Evolutionary conservation across 129 eudicot genomes (phyloP).

Genomic region (Mikania micrantha): DNA sequence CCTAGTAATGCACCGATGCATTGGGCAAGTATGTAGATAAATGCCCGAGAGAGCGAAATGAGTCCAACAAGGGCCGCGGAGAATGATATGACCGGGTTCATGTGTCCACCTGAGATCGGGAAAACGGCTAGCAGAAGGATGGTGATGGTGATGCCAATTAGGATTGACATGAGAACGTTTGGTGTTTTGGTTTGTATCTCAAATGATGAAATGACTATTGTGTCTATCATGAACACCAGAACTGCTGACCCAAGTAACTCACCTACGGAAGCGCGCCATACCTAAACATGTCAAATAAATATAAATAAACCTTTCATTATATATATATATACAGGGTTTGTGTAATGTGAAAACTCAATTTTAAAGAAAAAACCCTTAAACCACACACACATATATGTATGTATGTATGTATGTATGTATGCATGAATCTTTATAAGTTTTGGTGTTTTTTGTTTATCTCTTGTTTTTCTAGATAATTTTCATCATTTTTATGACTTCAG

Average conservation of each 20-base stretch:
- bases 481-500: too few relatives aligned
- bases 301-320: not conserved
- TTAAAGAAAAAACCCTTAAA: too few relatives aligned
- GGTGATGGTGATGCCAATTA: conserved; percentile 40
- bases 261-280: conserved; percentile 74
- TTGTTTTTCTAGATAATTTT: too few relatives aligned
- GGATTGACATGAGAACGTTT: conserved; percentile 39
- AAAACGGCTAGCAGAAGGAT: conserved; percentile 57
- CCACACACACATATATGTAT: too few relatives aligned
- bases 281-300: conserved; percentile 28
- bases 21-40: conserved; percentile 66
- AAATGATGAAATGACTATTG: conserved; percentile 59
- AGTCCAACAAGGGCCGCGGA: conserved; percentile 71
- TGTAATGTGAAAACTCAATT: too few relatives aligned
- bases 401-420: too few relatives aligned
- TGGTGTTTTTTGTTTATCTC: too few relatives aligned
- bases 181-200: conserved; percentile 45
- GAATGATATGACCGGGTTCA: conserved; percentile 68
- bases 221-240: conserved; percentile 66
- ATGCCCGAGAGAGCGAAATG: conserved; percentile 56
- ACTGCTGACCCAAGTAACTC: conserved; percentile 64
- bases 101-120: conserved; percentile 80
- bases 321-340: too few relatives aligned
- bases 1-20: conserved; percentile 61
- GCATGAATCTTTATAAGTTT: too few relatives aligned